Conservation (phyloP, 306 rosid species). For the Nissolia schottii region DNA sequence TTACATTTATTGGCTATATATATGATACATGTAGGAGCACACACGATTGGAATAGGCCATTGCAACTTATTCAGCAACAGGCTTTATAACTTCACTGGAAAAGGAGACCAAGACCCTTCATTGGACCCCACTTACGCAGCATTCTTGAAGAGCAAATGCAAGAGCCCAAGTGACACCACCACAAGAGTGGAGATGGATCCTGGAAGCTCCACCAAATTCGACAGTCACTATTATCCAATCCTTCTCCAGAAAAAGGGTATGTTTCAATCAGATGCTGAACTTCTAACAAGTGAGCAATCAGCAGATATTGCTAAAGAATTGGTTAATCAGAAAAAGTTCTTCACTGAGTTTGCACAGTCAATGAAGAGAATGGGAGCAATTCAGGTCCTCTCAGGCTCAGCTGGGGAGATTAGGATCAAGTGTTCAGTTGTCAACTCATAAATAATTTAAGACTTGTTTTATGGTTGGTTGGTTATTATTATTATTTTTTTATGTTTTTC, state of each 20-base stretch:
- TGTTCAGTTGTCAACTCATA: conserved; percentile 55
- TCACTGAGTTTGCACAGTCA: conserved; percentile 31
- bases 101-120: conserved; percentile 61
- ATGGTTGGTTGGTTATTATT: no score
- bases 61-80: conserved; percentile 43
- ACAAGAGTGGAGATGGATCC: conserved; percentile 45
- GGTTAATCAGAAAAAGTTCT: conserved; percentile 29
- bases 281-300: conserved; percentile 30
- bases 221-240: conserved; percentile 33
- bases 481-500: no score
- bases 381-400: conserved; percentile 30
- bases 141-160: conserved; percentile 29
- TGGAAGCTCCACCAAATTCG: conserved; percentile 24
- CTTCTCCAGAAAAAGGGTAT: conserved; percentile 40
- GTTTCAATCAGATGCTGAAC: conserved; percentile 56
- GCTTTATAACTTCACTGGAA: conserved; percentile 59
- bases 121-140: conserved; percentile 33
- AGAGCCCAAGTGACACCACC: conserved; percentile 24
- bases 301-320: conserved; percentile 2
- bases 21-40: conserved; percentile 40
- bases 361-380: conserved; percentile 59
- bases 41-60: conserved; percentile 52
- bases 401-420: conserved; percentile 61
- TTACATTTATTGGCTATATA: not conserved
- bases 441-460: no score